phyloP scores from a whole-genome alignment of 768 basidiomycete genomes.

The Hericium alpestre region DNA sequence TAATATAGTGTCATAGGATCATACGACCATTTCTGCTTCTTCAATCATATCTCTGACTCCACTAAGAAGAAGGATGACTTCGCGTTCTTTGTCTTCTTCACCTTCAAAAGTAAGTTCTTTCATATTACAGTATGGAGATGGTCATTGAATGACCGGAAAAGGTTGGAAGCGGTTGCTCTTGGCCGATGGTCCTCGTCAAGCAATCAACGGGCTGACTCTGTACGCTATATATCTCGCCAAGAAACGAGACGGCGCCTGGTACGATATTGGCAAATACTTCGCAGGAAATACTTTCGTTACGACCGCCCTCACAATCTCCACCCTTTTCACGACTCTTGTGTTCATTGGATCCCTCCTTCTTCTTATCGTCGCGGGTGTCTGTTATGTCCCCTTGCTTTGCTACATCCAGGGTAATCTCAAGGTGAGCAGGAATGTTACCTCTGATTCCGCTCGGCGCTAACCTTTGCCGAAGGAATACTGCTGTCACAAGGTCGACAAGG shows the following conservation, averaged over 20 bases:
- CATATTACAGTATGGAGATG: neutral
- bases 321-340: conserved; percentile 82
- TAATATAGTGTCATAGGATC: conserved; percentile 44
- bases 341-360: conserved; percentile 78
- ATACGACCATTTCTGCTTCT: conserved; percentile 97
- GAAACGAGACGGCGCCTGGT: conserved; percentile 43
- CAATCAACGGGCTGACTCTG: conserved; percentile 94
- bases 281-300: conserved; percentile 56
- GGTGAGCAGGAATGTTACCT: conserved; percentile 30
- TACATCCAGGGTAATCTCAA: conserved; percentile 97
- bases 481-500: conserved; percentile 98
- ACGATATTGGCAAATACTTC: conserved; percentile 72
- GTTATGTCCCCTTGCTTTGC: conserved; percentile 88
- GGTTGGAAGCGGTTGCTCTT: conserved; percentile 83
- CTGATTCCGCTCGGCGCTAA: conserved; percentile 4
- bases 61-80: conserved; percentile 96
- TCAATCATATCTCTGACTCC: conserved; percentile 90
- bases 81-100: conserved; percentile 98
- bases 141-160: conserved; percentile 18
- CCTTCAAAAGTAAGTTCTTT: conserved; percentile 78
- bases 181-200: conserved; percentile 94
- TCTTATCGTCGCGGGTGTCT: conserved; percentile 73
- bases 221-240: conserved; percentile 77
- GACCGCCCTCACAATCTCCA: conserved; percentile 76
- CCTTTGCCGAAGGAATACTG: conserved; percentile 67